Base-by-base conservation (phyloP, 1,139 yeast species). In the Zygoascus meyerae region DNA sequence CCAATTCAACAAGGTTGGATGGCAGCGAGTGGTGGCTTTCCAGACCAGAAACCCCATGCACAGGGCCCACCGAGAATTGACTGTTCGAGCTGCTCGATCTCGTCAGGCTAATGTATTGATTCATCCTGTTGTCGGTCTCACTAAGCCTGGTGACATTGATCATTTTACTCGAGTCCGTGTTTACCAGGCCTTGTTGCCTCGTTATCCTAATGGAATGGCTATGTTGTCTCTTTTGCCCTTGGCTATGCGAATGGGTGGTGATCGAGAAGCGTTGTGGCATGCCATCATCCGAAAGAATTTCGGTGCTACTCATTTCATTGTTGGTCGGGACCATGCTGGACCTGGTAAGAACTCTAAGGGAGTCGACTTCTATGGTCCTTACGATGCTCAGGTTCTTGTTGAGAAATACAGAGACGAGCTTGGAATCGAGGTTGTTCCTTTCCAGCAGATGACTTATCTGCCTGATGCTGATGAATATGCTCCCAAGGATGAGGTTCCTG, bases 241-340 rank as follows among this genome's bases (percentile, higher is more conserved):
- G 60, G 97, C 97, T 43, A 90, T 90, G 97, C 82, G 97, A 75
- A 90, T 90, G 97, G 97, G 95, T 52, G 97, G 97, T 68, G 97
- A 92, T 68, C 82, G 96, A 67, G 97, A 90, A 72, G 97, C 97
- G 31, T 84, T 90, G 46, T 90, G 97, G 97, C 97, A 90, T 66
- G 96, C 97, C 21, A 84, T 90, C 63, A 90, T 90, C 65, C 84
- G 97, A 71, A 86, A 89, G 75, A 90, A 90, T 71, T 89, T 84
- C 66, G 97, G 97, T 65, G 96, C 95, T 48, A 86, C 95, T 48
- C 97, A 90, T 68, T 90, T 90, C 70, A 92, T 92, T 62, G 96
- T 90, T 47, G 97, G 98, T 52, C 83, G 98, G 73, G 97, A 90
- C 68, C 97, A 90, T 64, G 97, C 97, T 50, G 97, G 97, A 52